Percentiles rank a stretch among this genome's conserved stretches.
phyloP scores from a whole-genome alignment of 2,329 filamentous ascomycete genomes.

The Colletotrichum falcatum region DNA sequence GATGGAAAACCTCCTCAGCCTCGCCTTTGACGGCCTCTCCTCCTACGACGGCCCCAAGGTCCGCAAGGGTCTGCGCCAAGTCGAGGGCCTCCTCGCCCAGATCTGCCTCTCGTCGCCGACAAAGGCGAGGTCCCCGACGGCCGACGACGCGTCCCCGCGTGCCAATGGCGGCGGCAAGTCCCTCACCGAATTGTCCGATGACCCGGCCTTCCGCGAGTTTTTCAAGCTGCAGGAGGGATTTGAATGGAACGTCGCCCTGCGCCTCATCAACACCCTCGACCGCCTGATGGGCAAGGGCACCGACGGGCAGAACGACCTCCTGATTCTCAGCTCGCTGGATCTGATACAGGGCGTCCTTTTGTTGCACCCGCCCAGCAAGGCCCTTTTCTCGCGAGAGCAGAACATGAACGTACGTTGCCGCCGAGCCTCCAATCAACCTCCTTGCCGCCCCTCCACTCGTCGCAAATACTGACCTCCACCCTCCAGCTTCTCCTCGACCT shows the following conservation, averaged over 20 bases:
- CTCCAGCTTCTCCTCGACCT: constrained; percentile 86
- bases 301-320: constrained; percentile 85
- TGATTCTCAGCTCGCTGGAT: constrained; percentile 90
- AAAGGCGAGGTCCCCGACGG: constrained; percentile 41
- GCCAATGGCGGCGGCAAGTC: constrained; percentile 61
- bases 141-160: constrained; percentile 41
- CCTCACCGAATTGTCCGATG: constrained; percentile 77
- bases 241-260: constrained; percentile 95
- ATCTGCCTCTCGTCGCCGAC: constrained; percentile 79
- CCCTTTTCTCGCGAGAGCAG: constrained; percentile 87
- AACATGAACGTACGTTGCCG: constrained; percentile 84
- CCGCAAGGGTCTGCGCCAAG: constrained; percentile 91
- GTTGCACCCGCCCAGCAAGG: constrained; percentile 89
- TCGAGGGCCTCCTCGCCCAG: constrained; percentile 92
- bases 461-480: background rate
- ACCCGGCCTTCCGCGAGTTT: constrained; percentile 94
- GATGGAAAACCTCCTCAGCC: constrained; percentile 93
- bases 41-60: constrained; percentile 92
- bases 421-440: background rate
- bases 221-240: constrained; percentile 97
- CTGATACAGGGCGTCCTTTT: constrained; percentile 89
- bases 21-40: constrained; percentile 96
- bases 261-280: constrained; percentile 87
- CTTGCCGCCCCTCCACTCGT: background rate
- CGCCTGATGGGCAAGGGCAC: constrained; percentile 84